Evolutionary conservation across 306 rosid genomes (phyloP), one percentile per base, ranked within the genome.

Genomic region (Datisca glomerata): DNA sequence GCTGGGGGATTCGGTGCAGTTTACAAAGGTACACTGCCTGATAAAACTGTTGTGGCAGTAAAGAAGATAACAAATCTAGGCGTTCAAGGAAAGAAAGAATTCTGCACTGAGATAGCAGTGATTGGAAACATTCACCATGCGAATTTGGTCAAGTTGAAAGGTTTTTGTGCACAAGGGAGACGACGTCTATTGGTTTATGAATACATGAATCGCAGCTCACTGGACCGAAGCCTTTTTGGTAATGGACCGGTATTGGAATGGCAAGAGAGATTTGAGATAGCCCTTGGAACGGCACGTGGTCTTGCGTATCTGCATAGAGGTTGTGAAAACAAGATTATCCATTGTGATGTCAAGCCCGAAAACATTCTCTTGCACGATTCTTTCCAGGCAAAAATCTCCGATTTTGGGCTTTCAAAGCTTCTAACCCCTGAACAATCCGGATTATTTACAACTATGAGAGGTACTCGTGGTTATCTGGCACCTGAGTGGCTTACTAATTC

Each of bases 401-500:
- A 87, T 67, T 87, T 87, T 36, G 97, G 97, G 29, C 93, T 83
- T 45, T 83, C 95, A 3, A 87, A 87, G 56, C 79, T 83, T 46
- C 79, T 83, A 15, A 63, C 78, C 15, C 75, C 93, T 0, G 89
- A 83, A 51, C 81, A 76, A 44, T 87, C 93, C 14, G 78, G 89
- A 63, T 68, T 87, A 12, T 87, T 87, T 64, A 87, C 97, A 46
- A 87, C 94, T 13, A 83, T 87, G 94, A 67, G 94, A 72, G 94
- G 94, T 44, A 87, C 97, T 1, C 89, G 93, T 0, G 95, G 97
- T 13, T 83, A 87, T 42, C 93, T 87, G 23, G 94, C 89, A 28
- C 97, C 97, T 2, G 93, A 87, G 64, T 87, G 97, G 94, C 89
- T 87, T 2, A 87, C 97, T 1, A 87, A 72, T 56, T 60, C 94